Base-by-base conservation (phyloP, 176 grass and related monocot species). In the Eleusine indica region DNA sequence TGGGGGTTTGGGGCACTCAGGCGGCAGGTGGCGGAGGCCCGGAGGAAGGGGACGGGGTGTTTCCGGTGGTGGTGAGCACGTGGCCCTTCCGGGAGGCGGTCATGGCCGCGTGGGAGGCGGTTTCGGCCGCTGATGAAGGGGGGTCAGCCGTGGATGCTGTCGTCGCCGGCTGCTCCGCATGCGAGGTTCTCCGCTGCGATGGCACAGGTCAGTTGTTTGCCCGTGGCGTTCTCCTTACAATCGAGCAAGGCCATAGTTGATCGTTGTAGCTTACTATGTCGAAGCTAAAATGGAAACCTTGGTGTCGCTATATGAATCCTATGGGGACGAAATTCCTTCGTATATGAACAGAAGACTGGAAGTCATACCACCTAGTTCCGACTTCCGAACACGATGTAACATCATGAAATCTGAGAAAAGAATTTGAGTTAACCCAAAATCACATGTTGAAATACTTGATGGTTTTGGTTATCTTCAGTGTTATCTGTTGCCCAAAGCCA, bases 151-250 rank as follows among this genome's bases (percentile, higher is more conserved):
- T 94, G 58, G 91, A 95, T 21, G 93, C 89, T 38, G 89, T 98
- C 47, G 85, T 95, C n/a, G 89, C 83, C 0, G 93, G 93, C 19
- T 98, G 91, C 80, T 92, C 91, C 64, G 87, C 91, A 18, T 98
- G 95, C 79, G 95, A 98, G 85, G 85, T 80, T 74, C 80, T 98
- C 61, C 91, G 95, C 79, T 95, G 96, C 17, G 96, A 95, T 35
- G 96, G 96, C 70, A 98, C 96, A 82, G 91, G 93, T 93, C 52
- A 85, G 80, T 74, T 8, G 42, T 32, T 46, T 83, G 7, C 9
- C 17, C 21, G 17, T 53, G 73, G 1, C 35, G 3, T 56, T 71
- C 13, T 37, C 9, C 7, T 56, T 17, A 46, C 1, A 68, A n/a
- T 83, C 28, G 6, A 35, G 9, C 14, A 14, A 63, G 61, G 42